phyloP scores from a whole-genome alignment of 208 protist genomes.

The Leptomonas pyrrhocoris region DNA sequence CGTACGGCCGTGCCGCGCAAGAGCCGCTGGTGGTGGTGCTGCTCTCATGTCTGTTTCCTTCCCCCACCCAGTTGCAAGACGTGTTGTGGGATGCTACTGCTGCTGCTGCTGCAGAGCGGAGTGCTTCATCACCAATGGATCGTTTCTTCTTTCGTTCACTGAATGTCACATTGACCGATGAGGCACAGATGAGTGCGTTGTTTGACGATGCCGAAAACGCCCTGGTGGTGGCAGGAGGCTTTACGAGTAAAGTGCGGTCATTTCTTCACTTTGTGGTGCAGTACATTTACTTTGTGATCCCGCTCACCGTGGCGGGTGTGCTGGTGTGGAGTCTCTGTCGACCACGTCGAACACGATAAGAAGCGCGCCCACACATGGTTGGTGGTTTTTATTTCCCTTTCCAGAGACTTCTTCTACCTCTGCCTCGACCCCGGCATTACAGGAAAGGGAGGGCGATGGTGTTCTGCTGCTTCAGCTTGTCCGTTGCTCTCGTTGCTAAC shows the following conservation, averaged over 20 bases:
- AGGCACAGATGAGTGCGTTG: neutral
- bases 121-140: neutral
- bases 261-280: constrained; percentile 9
- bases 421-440: too few species aligned
- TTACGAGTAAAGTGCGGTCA: neutral
- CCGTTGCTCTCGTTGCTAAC: too few species aligned
- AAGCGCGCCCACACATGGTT: neutral
- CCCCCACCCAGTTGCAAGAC: neutral
- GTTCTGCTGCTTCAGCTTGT: too few species aligned
- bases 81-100: neutral
- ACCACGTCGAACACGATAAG: constrained; percentile 1
- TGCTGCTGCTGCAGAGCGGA: neutral
- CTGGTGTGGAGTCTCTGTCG: constrained; percentile 19
- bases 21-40: constrained; percentile 13
- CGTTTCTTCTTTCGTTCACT: constrained; percentile 24
- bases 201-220: constrained; percentile 1
- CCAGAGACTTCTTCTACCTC: too few species aligned
- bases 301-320: constrained; percentile 1
- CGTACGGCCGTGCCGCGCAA: constrained; percentile 1
- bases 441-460: too few species aligned
- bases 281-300: constrained; percentile 23
- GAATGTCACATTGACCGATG: constrained; percentile 11
- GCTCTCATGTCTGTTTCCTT: constrained; percentile 11
- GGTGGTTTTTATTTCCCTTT: too few species aligned
- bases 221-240: neutral